Conservation (phyloP, 441 rosid species). For the Populus hybrid region DNA sequence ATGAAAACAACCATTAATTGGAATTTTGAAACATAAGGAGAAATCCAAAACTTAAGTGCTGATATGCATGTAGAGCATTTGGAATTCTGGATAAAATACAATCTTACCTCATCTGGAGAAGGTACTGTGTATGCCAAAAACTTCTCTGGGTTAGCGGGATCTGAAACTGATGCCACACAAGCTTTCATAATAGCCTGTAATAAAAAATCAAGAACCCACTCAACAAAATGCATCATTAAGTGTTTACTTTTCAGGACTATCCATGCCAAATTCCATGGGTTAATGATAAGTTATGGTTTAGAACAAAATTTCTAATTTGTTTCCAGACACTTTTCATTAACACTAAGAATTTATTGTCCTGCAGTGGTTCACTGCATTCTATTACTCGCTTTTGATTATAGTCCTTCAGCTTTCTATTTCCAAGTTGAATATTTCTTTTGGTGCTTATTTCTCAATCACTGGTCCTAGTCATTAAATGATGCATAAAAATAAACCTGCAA, state of each 20-base stretch:
- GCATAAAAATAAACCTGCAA: background rate
- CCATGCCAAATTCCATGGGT: background rate
- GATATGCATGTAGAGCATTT: background rate
- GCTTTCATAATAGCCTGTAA: constrained; percentile 92
- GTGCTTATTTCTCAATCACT: no score
- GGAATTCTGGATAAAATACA: constrained; percentile 8
- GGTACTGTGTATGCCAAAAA: constrained; percentile 94
- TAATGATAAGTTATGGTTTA: background rate
- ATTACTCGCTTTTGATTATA: background rate
- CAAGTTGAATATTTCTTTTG: background rate
- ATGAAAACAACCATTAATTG: background rate
- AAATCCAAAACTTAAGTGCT: background rate
- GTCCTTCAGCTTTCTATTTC: background rate
- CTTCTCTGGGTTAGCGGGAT: constrained; percentile 67
- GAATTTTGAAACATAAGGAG: background rate
- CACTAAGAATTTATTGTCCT: background rate
- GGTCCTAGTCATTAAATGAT: background rate
- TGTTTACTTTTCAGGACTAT: background rate
- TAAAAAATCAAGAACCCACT: constrained; percentile 14
- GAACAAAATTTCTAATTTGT: background rate
- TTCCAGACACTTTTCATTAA: background rate
- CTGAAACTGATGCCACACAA: constrained; percentile 65
- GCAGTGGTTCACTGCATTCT: background rate
- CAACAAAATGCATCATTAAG: constrained; percentile 6
- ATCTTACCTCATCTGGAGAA: constrained; percentile 67